Conservation (phyloP, 2,329 filamentous ascomycete genomes). For the Xylariales sp. region DNA sequence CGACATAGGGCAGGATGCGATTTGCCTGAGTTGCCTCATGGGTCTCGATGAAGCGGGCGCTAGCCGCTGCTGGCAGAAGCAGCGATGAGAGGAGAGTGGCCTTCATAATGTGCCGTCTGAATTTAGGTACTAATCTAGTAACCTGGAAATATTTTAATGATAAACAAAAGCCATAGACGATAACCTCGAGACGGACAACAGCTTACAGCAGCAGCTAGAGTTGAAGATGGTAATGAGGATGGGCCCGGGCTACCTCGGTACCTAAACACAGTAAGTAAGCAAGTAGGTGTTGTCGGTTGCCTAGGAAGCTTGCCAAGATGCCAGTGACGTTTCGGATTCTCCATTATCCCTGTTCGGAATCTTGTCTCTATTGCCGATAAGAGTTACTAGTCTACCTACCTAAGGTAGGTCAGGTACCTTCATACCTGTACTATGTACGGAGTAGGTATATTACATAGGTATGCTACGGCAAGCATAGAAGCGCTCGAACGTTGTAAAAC, state of each 20-base stretch:
- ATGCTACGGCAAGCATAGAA: too few relatives aligned
- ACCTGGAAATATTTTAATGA: not conserved
- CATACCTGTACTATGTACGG: too few relatives aligned
- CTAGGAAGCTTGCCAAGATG: slow-evolving; percentile 25
- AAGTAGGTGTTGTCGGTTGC: slow-evolving; percentile 4
- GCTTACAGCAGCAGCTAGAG: not conserved
- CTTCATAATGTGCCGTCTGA: slow-evolving; percentile 47
- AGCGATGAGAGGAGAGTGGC: slow-evolving; percentile 63
- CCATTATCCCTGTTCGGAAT: not conserved
- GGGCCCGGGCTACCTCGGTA: not conserved
- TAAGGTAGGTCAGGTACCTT: too few relatives aligned
- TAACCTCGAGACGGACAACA: not conserved
- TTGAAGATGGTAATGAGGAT: not conserved
- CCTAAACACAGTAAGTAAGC: not conserved
- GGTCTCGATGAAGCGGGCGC: slow-evolving; percentile 66
- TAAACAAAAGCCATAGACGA: not conserved
- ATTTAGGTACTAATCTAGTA: not conserved
- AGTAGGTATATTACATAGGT: too few relatives aligned
- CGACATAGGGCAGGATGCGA: slow-evolving; percentile 61
- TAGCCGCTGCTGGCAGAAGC: slow-evolving; percentile 63
- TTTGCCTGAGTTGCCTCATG: slow-evolving; percentile 57
- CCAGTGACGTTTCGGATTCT: slow-evolving; percentile 30
- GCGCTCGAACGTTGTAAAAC: too few relatives aligned
- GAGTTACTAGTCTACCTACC: not conserved
- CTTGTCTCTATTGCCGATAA: slow-evolving; percentile 7